phyloP scores from a whole-genome alignment of 352 stramenopile genomes.

The Stephanocyclus meneghinianus region DNA sequence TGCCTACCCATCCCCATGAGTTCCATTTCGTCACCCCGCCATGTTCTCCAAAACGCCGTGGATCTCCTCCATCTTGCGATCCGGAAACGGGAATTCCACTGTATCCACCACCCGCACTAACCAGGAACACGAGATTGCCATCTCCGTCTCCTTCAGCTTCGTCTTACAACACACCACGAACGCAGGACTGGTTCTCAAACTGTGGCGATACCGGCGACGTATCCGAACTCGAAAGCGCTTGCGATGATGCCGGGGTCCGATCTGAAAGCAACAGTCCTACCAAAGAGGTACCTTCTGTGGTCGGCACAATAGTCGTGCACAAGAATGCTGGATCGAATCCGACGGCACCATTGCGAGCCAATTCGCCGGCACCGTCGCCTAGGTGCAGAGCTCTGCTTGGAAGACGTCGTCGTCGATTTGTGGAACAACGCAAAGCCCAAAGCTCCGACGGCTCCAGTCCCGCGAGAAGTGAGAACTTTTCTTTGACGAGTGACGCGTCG shows the following conservation, averaged over 20 bases:
- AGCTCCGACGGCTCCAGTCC: background rate
- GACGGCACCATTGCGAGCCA: too few relatives aligned
- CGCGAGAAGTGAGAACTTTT: background rate
- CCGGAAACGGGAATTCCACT: background rate
- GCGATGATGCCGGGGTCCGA: background rate
- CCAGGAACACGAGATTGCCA: background rate
- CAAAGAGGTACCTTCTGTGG: background rate
- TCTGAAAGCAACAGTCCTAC: background rate
- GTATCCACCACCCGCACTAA: background rate
- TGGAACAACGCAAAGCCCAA: background rate
- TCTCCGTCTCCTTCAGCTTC: background rate
- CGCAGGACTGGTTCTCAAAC: background rate
- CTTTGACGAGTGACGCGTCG: background rate
- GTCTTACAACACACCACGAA: background rate
- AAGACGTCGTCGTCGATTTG: background rate
- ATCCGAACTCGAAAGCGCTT: background rate
- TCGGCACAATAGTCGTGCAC: background rate
- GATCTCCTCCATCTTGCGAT: background rate
- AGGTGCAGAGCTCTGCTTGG: background rate
- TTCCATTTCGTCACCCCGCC: constrained; percentile 5
- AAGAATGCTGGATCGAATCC: too few relatives aligned
- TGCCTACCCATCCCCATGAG: background rate
- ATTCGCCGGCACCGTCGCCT: background rate
- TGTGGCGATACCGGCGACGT: background rate
- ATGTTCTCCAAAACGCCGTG: background rate